These are phyloP conservation scores for Dactylorhiza incarnata DNA, from an alignment of 106 monocot genomes.

Conservation along the genomic window DNA sequence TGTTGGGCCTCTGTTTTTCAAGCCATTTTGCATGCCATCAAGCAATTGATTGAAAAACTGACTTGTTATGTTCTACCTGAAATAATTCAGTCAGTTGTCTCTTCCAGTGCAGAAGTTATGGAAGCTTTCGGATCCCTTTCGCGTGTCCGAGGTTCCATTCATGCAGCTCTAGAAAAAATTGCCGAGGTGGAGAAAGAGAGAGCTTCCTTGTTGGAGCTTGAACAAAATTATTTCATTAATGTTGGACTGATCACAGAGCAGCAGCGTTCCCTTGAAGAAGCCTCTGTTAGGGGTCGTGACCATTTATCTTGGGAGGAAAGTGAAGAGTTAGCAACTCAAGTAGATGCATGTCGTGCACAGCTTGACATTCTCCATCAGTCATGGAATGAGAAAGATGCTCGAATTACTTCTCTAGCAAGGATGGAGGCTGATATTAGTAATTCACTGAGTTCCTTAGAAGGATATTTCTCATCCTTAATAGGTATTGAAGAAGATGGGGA, in stretches of 20 bases:
- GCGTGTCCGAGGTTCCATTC: constrained; percentile 76
- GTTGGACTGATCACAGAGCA: constrained; percentile 72
- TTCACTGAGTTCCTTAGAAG: constrained; percentile 58
- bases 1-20: constrained; percentile 72
- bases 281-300: constrained; percentile 57
- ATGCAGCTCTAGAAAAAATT: constrained; percentile 76
- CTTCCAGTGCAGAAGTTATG: constrained; percentile 75
- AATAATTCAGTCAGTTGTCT: constrained; percentile 53
- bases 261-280: constrained; percentile 84
- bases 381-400: constrained; percentile 79
- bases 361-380: constrained; percentile 72
- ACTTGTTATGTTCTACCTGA: constrained; percentile 63
- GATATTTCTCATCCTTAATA: constrained; percentile 55
- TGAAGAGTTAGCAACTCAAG: constrained; percentile 90
- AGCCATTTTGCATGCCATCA: constrained; percentile 32
- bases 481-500: constrained; percentile 30
- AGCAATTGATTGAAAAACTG: constrained; percentile 55
- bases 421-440: constrained; percentile 50
- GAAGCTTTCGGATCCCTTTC: constrained; percentile 88
- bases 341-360: constrained; percentile 79
- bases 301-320: constrained; percentile 99
- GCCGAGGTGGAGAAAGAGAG: constrained; percentile 74
- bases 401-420: constrained; percentile 50
- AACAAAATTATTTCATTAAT: constrained; percentile 73
- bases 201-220: constrained; percentile 64